These are phyloP conservation scores for Blastobotrys persicus DNA, from an alignment of 1,139 yeast species.

Conservation along the genomic window DNA sequence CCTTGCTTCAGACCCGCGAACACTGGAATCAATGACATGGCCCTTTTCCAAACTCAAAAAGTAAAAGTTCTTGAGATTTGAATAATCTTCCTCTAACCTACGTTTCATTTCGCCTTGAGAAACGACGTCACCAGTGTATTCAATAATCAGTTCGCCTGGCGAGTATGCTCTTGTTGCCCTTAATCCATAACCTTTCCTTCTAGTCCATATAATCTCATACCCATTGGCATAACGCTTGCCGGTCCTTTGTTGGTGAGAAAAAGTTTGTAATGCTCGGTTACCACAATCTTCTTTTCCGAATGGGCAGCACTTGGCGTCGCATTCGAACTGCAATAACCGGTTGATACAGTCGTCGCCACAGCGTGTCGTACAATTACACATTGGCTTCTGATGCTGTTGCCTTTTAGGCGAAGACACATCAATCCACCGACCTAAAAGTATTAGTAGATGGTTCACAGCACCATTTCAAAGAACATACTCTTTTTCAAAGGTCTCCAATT, in stretches of 20 bases:
- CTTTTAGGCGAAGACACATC: slow-evolving; percentile 28
- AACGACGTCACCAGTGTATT: slow-evolving; percentile 46
- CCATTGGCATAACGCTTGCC: slow-evolving; percentile 35
- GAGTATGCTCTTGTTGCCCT: slow-evolving; percentile 38
- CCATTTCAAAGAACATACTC: slow-evolving; percentile 18
- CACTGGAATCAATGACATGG: slow-evolving; percentile 41
- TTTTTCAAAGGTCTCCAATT: slow-evolving; percentile 36
- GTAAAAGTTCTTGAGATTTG: slow-evolving; percentile 33
- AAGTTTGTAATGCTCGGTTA: slow-evolving; percentile 37
- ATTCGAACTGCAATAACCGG: slow-evolving; percentile 33
- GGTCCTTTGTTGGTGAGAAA: slow-evolving; percentile 23
- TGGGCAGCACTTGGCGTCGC: slow-evolving; percentile 38
- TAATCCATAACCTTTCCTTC: slow-evolving; percentile 40
- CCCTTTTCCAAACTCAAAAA: slow-evolving; percentile 41
- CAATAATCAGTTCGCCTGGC: slow-evolving; percentile 42
- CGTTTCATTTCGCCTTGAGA: slow-evolving; percentile 36
- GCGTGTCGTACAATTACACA: slow-evolving; percentile 34
- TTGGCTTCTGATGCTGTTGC: slow-evolving; percentile 24
- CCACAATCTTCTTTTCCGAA: slow-evolving; percentile 39
- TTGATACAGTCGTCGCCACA: slow-evolving; percentile 41
- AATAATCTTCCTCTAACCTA: slow-evolving; percentile 32
- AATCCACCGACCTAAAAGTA: slow-evolving; percentile 26
- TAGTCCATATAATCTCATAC: slow-evolving; percentile 33
- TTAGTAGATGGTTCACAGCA: background rate
- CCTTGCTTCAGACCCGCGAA: slow-evolving; percentile 43